phyloP scores from a whole-genome alignment of 2,329 filamentous ascomycete genomes.

The Golovinomyces cichoracearum region DNA sequence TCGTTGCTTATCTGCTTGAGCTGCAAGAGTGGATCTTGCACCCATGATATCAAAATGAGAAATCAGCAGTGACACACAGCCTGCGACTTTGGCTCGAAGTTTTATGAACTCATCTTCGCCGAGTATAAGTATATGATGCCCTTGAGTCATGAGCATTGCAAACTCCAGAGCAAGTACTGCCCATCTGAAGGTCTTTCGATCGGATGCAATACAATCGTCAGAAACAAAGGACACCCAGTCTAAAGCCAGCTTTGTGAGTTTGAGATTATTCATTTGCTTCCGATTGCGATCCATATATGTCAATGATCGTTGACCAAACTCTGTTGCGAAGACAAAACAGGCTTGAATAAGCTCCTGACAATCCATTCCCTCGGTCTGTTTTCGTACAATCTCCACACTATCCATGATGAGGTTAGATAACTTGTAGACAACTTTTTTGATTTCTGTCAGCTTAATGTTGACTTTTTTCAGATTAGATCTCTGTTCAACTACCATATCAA shows the following conservation, averaged over 20 bases:
- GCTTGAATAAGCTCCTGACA: constrained; percentile 93
- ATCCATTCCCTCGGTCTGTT: constrained; percentile 57
- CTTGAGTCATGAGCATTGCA: constrained; percentile 88
- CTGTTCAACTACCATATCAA: constrained; percentile 76
- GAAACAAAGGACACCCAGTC: constrained; percentile 98
- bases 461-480: constrained; percentile 83
- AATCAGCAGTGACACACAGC: constrained; percentile 91
- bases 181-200: constrained; percentile 93
- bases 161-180: constrained; percentile 87
- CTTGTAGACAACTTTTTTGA: constrained; percentile 87
- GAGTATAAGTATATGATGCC: constrained; percentile 74
- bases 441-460: constrained; percentile 71
- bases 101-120: constrained; percentile 67
- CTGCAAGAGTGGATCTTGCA: constrained; percentile 72
- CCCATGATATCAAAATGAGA: constrained; percentile 99
- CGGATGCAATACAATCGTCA: constrained; percentile 81
- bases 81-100: constrained; percentile 67
- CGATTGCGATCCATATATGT: constrained; percentile 90
- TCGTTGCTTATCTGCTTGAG: constrained; percentile 75
- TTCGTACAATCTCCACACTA: constrained; percentile 76
- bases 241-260: constrained; percentile 71
- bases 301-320: constrained; percentile 85
- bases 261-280: constrained; percentile 89
- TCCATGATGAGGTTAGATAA: constrained; percentile 97
- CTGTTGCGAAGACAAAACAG: constrained; percentile 95